Evolutionary conservation across 306 rosid genomes (phyloP).

Genomic region (Cucumis cinereus): DNA sequence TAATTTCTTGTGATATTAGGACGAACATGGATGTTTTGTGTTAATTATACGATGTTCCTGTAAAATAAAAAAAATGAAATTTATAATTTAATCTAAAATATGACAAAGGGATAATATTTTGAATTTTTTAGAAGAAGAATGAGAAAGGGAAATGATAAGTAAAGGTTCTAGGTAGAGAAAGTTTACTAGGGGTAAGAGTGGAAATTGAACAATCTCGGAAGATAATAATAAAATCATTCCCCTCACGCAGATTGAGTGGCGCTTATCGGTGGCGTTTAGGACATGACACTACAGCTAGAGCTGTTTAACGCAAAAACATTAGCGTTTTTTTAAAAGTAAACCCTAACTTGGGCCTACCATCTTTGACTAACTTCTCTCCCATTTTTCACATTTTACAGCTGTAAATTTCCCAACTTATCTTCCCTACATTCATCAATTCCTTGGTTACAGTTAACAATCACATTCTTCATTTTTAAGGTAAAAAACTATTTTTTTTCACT

Average conservation of each 20-base stretch:
- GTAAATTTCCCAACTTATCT: constrained; percentile 9
- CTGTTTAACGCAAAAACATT: constrained; percentile 51
- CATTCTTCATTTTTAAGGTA: too few species aligned
- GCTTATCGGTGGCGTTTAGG: constrained; percentile 38
- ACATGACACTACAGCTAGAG: constrained; percentile 62
- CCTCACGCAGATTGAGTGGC: constrained; percentile 5
- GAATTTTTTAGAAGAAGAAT: background rate
- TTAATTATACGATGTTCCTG: too few species aligned
- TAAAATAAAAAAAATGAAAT: too few species aligned
- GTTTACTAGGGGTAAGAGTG: background rate
- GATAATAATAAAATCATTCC: background rate
- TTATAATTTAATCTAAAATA: too few species aligned
- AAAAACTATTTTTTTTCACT: too few species aligned
- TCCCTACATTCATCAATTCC: too few species aligned
- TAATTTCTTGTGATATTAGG: too few species aligned
- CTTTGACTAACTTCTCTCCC: constrained; percentile 44
- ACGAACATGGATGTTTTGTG: too few species aligned
- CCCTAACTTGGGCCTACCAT: constrained; percentile 27
- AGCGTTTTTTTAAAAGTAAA: constrained; percentile 26
- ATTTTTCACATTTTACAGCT: constrained; percentile 25
- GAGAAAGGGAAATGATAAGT: background rate
- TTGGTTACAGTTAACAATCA: too few species aligned
- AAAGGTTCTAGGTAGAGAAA: background rate
- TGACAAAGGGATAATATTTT: too few species aligned
- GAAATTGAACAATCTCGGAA: background rate